Base-by-base conservation (phyloP, 1,139 yeast species). In the Kodamaea derodonti region DNA sequence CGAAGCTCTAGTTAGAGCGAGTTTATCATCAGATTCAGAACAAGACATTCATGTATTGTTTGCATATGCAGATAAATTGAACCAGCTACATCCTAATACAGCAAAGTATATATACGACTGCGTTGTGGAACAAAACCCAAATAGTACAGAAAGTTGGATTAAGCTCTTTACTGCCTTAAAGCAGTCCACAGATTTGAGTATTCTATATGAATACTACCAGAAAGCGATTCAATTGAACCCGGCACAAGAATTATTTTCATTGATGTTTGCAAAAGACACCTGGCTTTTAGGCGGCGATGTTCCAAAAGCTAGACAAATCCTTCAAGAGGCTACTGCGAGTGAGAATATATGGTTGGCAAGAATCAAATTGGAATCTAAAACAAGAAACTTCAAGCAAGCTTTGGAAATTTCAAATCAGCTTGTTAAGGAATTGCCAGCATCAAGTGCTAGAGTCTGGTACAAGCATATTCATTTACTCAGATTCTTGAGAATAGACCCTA, bases 211-310 rank as follows among this genome's bases (percentile, higher is more conserved):
- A 2, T 68, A 69, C 23, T 80, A 82, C 48, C 76, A 77, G 26
- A 60, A 61, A 56, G 75, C 82, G 25, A 69, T 72, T 2, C 46
- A 51, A 1, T 51, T 65, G 1, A 69, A 81, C 36, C 81, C 84
- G 0, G 47, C 59, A 1, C 55, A 61, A 15, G 77, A 74, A 22
- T 49, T 72, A 4, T 67, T 87, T 35, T 70, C 78, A 60, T 57
- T 87, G 36, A 75, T 82, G 78, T 85, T 75, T 51, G 84, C 95
- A 0, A 80, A 80, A 42, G 94, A 84, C 47, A 64, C 70, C 38
- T 78, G 87, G 80, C 59, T 61, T 17, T 35, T 62, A 25, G 65
- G 53, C 2, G 60, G 67, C 1, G 78, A 84, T 46, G 49, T 71
- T 1, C 56, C 49, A 0, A 69, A 64, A 2, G 85, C 95, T 0